Percentiles rank a stretch among this genome's conserved stretches.
Evolutionary conservation across 768 basidiomycete species (phyloP).

Genomic region (Pleurotus tuoliensis): DNA sequence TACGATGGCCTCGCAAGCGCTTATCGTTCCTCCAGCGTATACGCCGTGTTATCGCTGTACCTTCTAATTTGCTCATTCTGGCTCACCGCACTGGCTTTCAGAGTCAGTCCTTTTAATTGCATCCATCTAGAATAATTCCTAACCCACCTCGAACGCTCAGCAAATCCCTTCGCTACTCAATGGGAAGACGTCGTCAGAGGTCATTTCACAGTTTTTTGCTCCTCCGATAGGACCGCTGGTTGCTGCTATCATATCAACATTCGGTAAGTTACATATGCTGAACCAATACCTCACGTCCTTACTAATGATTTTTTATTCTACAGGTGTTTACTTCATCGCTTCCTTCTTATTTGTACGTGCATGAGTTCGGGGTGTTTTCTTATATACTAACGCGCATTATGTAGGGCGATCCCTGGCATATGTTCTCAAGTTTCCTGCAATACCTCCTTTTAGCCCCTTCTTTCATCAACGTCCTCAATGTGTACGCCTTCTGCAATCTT

Average conservation of each 20-base stretch:
- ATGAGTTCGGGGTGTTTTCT: background rate
- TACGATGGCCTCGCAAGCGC: background rate
- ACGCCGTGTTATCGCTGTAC: constrained; percentile 22
- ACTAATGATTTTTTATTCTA: background rate
- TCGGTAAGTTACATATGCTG: constrained; percentile 43
- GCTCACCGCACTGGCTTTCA: constrained; percentile 76
- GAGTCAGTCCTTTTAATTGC: constrained; percentile 34
- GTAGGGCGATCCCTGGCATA: constrained; percentile 94
- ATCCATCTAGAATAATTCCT: no score
- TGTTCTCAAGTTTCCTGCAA: constrained; percentile 91
- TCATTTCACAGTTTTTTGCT: constrained; percentile 45
- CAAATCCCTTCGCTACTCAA: background rate
- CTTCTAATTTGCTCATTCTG: constrained; percentile 84
- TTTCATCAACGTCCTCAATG: constrained; percentile 92
- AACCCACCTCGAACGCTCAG: no score
- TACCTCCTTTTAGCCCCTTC: constrained; percentile 86
- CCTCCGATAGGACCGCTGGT: constrained; percentile 80
- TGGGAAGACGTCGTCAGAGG: constrained; percentile 4
- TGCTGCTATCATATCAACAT: constrained; percentile 84
- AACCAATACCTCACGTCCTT: no score
- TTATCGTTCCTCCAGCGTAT: constrained; percentile 35
- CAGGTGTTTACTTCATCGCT: constrained; percentile 75
- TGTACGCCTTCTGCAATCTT: constrained; percentile 96
- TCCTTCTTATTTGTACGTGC: constrained; percentile 81
- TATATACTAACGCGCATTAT: background rate